phyloP scores from a whole-genome alignment of 2,329 filamentous ascomycete species.

The Sordariomycetes sp. region DNA sequence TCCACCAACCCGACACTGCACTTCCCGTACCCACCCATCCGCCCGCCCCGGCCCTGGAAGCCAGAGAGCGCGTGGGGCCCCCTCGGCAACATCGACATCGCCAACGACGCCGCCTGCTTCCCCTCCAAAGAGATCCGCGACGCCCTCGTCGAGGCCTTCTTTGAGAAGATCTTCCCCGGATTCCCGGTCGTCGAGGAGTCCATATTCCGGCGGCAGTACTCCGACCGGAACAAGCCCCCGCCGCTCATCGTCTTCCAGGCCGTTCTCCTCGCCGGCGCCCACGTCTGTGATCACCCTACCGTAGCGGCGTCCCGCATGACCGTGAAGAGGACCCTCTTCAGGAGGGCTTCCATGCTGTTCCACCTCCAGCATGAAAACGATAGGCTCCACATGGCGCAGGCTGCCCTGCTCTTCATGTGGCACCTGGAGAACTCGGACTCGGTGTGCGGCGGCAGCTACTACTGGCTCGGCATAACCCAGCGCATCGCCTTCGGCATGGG shows the following conservation, averaged over 20 bases:
- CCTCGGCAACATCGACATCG: not conserved
- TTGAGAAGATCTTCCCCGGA: not conserved
- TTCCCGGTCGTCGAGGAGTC: not conserved
- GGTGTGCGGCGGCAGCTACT: not conserved
- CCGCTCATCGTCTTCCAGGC: not conserved
- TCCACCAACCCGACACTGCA: not conserved
- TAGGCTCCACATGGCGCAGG: not conserved
- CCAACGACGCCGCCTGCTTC: not conserved
- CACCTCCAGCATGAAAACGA: not conserved
- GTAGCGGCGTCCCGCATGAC: not conserved
- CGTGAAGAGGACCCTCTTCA: not conserved
- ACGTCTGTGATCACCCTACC: not conserved
- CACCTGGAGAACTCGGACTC: not conserved
- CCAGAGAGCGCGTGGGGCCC: not conserved
- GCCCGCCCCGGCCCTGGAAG: not conserved
- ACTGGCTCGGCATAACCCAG: not conserved
- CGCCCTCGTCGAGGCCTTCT: not conserved
- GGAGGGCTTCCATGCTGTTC: not conserved
- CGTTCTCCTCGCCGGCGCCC: not conserved
- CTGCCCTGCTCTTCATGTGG: not conserved
- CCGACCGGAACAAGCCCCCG: not conserved
- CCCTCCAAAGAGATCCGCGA: not conserved
- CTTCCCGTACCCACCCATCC: not conserved
- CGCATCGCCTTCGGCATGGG: not conserved
- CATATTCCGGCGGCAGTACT: not conserved